Conservation (phyloP, 1,284 basidiomycete species). For the Schizopora paradoxa region DNA sequence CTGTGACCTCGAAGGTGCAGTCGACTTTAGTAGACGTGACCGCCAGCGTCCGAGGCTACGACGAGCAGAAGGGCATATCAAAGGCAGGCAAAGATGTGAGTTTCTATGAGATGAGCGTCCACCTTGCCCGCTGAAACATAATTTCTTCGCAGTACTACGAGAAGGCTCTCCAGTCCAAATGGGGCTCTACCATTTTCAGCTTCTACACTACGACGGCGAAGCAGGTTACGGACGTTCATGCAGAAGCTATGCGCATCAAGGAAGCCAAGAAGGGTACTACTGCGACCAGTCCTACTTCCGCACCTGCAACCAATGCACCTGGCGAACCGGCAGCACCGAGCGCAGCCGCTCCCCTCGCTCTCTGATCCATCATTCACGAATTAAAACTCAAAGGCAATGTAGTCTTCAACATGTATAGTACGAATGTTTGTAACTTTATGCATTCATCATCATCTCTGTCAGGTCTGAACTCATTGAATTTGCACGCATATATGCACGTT, state of each 20-base stretch:
- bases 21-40: slow-evolving; percentile 54
- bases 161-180: slow-evolving; percentile 66
- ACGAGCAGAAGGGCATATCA: slow-evolving; percentile 75
- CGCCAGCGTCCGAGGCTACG: slow-evolving; percentile 66
- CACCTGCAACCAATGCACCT: background rate
- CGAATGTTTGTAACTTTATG: too few species aligned
- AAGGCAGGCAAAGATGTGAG: slow-evolving; percentile 64
- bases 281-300: slow-evolving; percentile 18
- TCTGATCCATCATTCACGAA: background rate
- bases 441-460: too few species aligned
- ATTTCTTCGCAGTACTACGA: slow-evolving; percentile 64
- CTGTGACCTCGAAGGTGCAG: slow-evolving; percentile 68
- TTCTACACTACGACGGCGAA: slow-evolving; percentile 83
- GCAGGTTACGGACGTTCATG: slow-evolving; percentile 80
- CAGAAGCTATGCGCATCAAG: slow-evolving; percentile 78
- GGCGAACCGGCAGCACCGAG: background rate
- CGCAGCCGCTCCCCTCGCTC: slow-evolving; percentile 19
- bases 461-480: too few species aligned
- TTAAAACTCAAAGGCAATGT: too few species aligned
- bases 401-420: too few species aligned
- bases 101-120: slow-evolving; percentile 13
- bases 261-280: slow-evolving; percentile 45
- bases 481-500: too few species aligned
- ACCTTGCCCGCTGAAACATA: slow-evolving; percentile 7
- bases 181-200: slow-evolving; percentile 67